Base-by-base conservation (phyloP, 768 basidiomycete species). In the Termitomyces sp. region DNA sequence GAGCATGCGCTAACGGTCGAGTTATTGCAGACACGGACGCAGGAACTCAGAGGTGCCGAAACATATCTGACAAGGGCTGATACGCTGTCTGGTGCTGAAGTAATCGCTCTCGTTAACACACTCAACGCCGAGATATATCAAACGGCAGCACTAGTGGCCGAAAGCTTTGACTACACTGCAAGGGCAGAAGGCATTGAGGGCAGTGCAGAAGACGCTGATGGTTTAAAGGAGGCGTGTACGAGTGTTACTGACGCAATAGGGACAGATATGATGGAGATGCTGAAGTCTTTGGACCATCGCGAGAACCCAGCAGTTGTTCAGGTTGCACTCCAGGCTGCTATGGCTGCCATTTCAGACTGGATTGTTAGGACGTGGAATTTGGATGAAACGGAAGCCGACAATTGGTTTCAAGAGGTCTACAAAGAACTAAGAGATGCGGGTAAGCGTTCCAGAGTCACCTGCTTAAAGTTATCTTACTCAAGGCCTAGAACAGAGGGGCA, bases 291-390 rank as follows among this genome's bases (percentile, higher is more conserved):
- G 6, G 73, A 75, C 50, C 77, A 79, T 59, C 70, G 71, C 58
- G 68, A 74, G 54, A 77, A 80, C 59, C 72, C 75, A 5, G 72
- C 74, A 28, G 59, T 79, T 38, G 67, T 81, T 28, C 77, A 78
- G 48, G 73, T 80, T 47, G 79, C 79, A 6, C 69, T 82, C 60
- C 77, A 78, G 61, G 72, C 75, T 32, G 75, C 74, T 28, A 74
- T 81, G 72, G 64, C 74, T 20, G 78, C 78, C 7, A 80, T 80
- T 61, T 72, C 76, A 1, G 75, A 79, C 50, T 81, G 81, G 81
- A 78, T 81, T 43, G 72, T 79, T 54, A 74, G 73, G 16, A 77
- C 80, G 1, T 82, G 81, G 81, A 79, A 77, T 62, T 77, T 81
- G 58, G 80, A 80, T 61, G 76, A 77, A 43, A 77, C 77, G 2